Percentiles rank a stretch among this genome's conserved stretches.
Conservation (phyloP, 805 yeast species). For the Deakozyma indianensis region DNA sequence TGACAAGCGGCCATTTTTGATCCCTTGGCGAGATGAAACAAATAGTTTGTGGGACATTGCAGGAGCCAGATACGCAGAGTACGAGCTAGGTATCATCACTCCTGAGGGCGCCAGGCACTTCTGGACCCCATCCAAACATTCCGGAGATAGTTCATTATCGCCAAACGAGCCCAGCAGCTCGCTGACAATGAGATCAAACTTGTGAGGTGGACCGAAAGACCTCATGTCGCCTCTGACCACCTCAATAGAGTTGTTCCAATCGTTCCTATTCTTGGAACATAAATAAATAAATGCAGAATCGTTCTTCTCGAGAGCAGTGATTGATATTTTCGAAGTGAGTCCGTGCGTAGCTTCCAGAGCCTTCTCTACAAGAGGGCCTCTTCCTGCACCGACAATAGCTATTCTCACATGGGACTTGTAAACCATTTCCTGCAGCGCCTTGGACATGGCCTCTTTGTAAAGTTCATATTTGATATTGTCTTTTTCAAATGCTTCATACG, state of each 20-base stretch:
- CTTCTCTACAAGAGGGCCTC: conserved; percentile 64
- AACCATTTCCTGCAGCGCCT: conserved; percentile 30
- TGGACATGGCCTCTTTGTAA: conserved; percentile 49
- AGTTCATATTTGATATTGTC: conserved; percentile 56
- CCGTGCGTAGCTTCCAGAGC: conserved; percentile 28
- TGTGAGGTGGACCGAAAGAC: conserved; percentile 26
- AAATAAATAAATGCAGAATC: conserved; percentile 40
- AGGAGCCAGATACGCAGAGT: conserved; percentile 52
- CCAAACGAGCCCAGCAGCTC: conserved; percentile 87
- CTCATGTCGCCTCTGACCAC: conserved; percentile 49
- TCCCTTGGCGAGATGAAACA: conserved; percentile 11
- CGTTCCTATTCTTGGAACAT: conserved; percentile 30
- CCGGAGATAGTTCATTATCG: conserved; percentile 83
- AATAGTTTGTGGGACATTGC: conserved; percentile 42
- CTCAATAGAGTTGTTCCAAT: conserved; percentile 40
- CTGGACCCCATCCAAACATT: conserved; percentile 41
- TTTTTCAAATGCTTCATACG: conserved; percentile 57
- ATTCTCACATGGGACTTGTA: conserved; percentile 14
- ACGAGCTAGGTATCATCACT: conserved; percentile 46
- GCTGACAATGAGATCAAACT: conserved; percentile 51
- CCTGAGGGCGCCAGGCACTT: conserved; percentile 29
- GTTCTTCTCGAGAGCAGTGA: conserved; percentile 63
- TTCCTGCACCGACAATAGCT: conserved; percentile 73
- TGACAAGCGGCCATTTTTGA: conserved; percentile 11
- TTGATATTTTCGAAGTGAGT: conserved; percentile 13